Evolutionary conservation across 2,329 filamentous ascomycete genomes (phyloP).

Genomic region (Pseudogymnoascus sp.): DNA sequence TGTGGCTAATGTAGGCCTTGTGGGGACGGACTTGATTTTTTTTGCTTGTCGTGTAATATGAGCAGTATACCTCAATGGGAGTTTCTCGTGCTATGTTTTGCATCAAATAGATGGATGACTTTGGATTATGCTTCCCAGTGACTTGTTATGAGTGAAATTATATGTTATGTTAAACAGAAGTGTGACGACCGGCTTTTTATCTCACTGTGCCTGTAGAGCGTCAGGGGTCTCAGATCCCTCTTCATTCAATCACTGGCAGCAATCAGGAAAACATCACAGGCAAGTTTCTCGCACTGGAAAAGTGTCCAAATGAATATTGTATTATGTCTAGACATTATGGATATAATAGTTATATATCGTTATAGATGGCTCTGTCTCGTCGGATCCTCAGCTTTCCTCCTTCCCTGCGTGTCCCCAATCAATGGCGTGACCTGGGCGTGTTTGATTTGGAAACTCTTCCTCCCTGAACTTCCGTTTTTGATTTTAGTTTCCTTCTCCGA

Average conservation of each 20-base stretch:
- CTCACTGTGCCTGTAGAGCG: background rate
- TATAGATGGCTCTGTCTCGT: background rate
- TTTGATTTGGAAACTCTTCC: background rate
- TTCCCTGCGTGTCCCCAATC: background rate
- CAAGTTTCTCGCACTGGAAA: background rate
- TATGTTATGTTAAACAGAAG: background rate
- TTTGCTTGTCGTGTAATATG: slow-evolving; percentile 7
- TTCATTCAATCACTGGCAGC: background rate
- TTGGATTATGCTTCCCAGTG: background rate
- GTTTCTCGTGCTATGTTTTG: background rate
- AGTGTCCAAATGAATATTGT: background rate
- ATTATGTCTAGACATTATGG: background rate
- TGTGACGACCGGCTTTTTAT: background rate
- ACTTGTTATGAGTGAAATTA: background rate
- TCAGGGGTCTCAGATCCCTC: background rate
- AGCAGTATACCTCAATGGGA: slow-evolving; percentile 5
- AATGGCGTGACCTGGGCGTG: background rate
- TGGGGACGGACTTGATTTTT: background rate
- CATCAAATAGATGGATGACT: background rate
- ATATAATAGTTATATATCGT: background rate
- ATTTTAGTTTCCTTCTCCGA: too few species aligned
- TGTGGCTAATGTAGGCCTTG: slow-evolving; percentile 3
- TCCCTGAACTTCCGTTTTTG: background rate
- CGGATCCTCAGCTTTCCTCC: background rate
- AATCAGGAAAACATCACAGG: background rate